These are phyloP conservation scores for Nicotiana undulata DNA, from an alignment of 257 asterid species.

Conservation along the genomic window DNA sequence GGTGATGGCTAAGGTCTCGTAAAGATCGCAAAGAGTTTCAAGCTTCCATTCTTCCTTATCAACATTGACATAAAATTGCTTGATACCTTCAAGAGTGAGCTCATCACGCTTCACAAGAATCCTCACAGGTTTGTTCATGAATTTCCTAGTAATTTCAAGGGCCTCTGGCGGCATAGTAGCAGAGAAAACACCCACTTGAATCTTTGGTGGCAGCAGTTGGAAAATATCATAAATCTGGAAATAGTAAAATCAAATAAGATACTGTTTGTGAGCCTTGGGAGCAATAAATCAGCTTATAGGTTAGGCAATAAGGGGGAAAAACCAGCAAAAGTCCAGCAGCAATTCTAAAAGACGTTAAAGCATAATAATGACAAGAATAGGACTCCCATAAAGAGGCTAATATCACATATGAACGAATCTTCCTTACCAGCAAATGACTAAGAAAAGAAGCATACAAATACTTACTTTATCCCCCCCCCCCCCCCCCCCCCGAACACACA, in stretches of 20 bases:
- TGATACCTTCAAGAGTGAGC: slow-evolving; percentile 57
- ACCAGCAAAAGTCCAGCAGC: neutral
- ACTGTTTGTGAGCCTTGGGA: neutral
- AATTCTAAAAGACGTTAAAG: neutral
- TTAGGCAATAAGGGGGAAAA: neutral
- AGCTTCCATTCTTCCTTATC: slow-evolving; percentile 50
- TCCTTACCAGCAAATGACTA: neutral
- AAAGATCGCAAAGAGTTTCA: slow-evolving; percentile 50
- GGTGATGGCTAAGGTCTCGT: slow-evolving; percentile 48
- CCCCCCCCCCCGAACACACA: too few species aligned
- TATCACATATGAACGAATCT: neutral
- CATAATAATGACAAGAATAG: neutral
- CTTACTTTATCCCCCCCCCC: neutral
- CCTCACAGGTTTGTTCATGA: slow-evolving; percentile 51
- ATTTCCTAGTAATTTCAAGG: slow-evolving; percentile 51
- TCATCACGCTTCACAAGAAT: slow-evolving; percentile 56
- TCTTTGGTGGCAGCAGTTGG: slow-evolving; percentile 52
- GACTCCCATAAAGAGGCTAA: neutral
- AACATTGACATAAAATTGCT: slow-evolving; percentile 44
- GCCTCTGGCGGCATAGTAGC: slow-evolving; percentile 71
- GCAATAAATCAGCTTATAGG: neutral
- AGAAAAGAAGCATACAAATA: neutral
- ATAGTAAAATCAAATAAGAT: neutral
- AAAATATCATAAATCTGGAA: slow-evolving; percentile 50
- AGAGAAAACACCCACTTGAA: slow-evolving; percentile 60